Base-by-base conservation (phyloP, 1,139 yeast species). In the Kluyveromyces sp. region DNA sequence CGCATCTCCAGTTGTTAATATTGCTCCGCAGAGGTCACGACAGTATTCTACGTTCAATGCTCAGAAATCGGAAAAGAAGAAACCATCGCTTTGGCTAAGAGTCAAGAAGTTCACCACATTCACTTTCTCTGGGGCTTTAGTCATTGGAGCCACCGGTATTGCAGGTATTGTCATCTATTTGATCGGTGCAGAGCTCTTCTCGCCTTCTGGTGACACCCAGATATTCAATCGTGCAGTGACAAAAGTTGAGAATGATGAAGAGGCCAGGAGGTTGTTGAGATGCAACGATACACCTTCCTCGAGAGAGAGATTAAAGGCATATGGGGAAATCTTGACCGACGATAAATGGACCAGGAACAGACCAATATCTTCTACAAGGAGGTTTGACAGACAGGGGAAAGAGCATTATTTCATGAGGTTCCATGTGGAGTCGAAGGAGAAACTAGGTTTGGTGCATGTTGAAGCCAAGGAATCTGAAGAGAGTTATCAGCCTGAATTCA, bases 141-240 rank as follows among this genome's bases (percentile, higher is more conserved):
- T 83, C 0, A 53, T 81, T 13, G 85, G 83, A 7, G 88, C 87
- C 1, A 61, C 80, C 1, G 87, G 83, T 17, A 69, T 83, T 8
- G 78, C 78, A 0, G 68, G 84, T 1, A 70, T 87, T 25, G 94
- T 88, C 29, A 69, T 86, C 2, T 88, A 86, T 63, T 72, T 86
- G 51, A 77, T 88, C 31, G 75, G 84, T 15, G 74, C 84, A 3
- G 96, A 88, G 60, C 67, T 88, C 34, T 77, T 87, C 52, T 74
- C 89, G 45, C 96, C 96, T 7, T 81, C 94, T 0, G 95, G 95
- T 20, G 96, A 88, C 59, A 89, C 95, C 1, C 83, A 83, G 52
- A 78, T 94, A 2, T 88, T 88, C 69, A 88, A 88, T 66, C 77
- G 86, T 55, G 94, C 95, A 1, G 88, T 88, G 28, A 75, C 78